A percentile compares a stretch with the other conserved stretches of the same genome.
These are phyloP conservation scores for Leccinum fibrillosum DNA, from an alignment of 768 basidiomycete species.

Conservation along the genomic window DNA sequence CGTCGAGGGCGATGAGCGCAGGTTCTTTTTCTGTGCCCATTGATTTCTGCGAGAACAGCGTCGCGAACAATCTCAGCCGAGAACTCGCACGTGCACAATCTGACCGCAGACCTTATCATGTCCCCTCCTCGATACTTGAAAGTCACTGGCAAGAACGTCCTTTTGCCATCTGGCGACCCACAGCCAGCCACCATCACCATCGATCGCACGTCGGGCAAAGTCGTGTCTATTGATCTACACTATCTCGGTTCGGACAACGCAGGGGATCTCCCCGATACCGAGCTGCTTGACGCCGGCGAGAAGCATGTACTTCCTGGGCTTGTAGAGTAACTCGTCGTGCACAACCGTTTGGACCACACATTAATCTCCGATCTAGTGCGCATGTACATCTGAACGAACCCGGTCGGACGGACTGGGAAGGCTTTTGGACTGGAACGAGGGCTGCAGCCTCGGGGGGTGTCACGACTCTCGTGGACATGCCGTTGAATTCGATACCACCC, in stretches of 20 bases:
- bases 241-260: conserved; percentile 29
- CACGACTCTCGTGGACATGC: conserved; percentile 98
- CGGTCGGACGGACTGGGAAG: conserved; percentile 92
- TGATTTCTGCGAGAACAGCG: not conserved
- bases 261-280: conserved; percentile 19
- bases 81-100: too few species aligned
- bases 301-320: conserved; percentile 71
- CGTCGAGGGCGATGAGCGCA: conserved; percentile 8
- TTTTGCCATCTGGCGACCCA: conserved; percentile 50
- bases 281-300: conserved; percentile 56
- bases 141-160: conserved; percentile 53
- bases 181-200: conserved; percentile 67
- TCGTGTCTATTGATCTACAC: conserved; percentile 44
- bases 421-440: conserved; percentile 85
- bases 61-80: not conserved
- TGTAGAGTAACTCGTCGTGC: conserved; percentile 55
- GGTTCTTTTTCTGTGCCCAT: conserved; percentile 20
- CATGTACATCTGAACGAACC: conserved; percentile 96
- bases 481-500: conserved; percentile 94
- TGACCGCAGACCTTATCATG: conserved; percentile 3
- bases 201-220: conserved; percentile 55
- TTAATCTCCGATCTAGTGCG: conserved; percentile 43
- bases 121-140: conserved; percentile 26
- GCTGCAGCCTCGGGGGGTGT: conserved; percentile 93
- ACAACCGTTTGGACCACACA: not conserved